These are phyloP conservation scores for Claviceps sp. DNA, from an alignment of 2,329 filamentous ascomycete genomes.

Conservation along the genomic window DNA sequence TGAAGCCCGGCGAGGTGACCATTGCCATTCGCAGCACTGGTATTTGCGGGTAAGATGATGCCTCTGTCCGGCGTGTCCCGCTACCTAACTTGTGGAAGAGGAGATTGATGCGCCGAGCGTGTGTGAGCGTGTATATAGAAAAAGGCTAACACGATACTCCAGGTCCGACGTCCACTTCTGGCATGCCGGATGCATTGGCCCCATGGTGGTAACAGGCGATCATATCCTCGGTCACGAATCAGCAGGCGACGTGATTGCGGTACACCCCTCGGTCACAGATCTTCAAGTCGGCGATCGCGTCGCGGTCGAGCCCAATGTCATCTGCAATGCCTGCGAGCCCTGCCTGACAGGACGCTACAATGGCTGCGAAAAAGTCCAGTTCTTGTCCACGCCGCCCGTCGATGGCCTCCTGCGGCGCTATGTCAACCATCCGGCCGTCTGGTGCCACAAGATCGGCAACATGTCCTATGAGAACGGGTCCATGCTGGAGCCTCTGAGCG, in stretches of 20 bases:
- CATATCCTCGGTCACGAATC: constrained; percentile 95
- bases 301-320: constrained; percentile 86
- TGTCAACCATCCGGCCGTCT: constrained; percentile 84
- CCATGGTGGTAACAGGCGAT: constrained; percentile 80
- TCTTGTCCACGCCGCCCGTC: constrained; percentile 83
- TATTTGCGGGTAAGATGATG: constrained; percentile 64
- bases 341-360: constrained; percentile 92
- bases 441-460: constrained; percentile 91
- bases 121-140: too few species aligned
- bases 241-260: constrained; percentile 69
- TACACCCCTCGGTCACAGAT: constrained; percentile 63
- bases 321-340: constrained; percentile 81
- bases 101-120: too few species aligned
- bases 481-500: constrained; percentile 78
- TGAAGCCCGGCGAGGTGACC: constrained; percentile 75
- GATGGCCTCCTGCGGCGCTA: constrained; percentile 80
- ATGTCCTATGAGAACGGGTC: constrained; percentile 89
- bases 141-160: constrained; percentile 1
- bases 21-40: constrained; percentile 86
- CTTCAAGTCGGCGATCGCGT: constrained; percentile 82
- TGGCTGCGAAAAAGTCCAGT: constrained; percentile 73
- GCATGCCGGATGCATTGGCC: constrained; percentile 88
- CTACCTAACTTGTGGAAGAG: not conserved
- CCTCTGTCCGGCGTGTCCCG: not conserved
- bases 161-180: constrained; percentile 96